Evolutionary conservation across 179 eudicot genomes (phyloP).

Genomic region (Heliamphora pulchella): DNA sequence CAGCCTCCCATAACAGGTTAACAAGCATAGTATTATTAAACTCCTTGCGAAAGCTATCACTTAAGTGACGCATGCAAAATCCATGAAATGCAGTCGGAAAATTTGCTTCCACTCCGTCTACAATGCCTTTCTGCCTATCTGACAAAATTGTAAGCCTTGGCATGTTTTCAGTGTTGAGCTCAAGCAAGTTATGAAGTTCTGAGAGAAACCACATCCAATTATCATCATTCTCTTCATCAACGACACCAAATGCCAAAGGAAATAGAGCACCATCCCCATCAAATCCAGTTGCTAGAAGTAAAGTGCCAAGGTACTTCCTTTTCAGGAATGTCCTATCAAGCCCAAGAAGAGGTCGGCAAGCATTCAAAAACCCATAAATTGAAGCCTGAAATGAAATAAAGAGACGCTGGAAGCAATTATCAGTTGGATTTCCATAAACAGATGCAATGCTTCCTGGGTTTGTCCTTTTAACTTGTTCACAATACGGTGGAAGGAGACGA

Average conservation of each 20-base stretch:
- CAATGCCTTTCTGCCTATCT: constrained; percentile 67
- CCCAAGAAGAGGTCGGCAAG: constrained; percentile 82
- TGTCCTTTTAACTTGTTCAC: constrained; percentile 78
- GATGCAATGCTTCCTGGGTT: constrained; percentile 94
- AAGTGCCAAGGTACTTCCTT: constrained; percentile 79
- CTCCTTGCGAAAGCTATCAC: constrained; percentile 79
- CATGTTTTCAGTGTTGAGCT: constrained; percentile 80
- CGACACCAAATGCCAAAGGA: constrained; percentile 79
- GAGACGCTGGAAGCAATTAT: constrained; percentile 78
- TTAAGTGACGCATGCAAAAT: constrained; percentile 73
- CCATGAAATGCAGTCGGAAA: constrained; percentile 85
- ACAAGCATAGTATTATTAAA: constrained; percentile 74
- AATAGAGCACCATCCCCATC: constrained; percentile 79
- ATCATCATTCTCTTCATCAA: constrained; percentile 75
- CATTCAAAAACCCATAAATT: constrained; percentile 74
- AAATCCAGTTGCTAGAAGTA: constrained; percentile 73
- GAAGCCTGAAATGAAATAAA: constrained; percentile 83
- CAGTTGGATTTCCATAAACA: constrained; percentile 56
- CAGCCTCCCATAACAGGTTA: constrained; percentile 87
- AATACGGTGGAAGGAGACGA: constrained; percentile 78
- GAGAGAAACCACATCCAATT: constrained; percentile 98
- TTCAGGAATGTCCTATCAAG: constrained; percentile 65
- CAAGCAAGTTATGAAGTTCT: constrained; percentile 70
- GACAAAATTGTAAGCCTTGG: constrained; percentile 83
- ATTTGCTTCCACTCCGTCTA: constrained; percentile 74